Conservation (phyloP, 1,139 yeast species). For the Meyerozyma sp. region DNA sequence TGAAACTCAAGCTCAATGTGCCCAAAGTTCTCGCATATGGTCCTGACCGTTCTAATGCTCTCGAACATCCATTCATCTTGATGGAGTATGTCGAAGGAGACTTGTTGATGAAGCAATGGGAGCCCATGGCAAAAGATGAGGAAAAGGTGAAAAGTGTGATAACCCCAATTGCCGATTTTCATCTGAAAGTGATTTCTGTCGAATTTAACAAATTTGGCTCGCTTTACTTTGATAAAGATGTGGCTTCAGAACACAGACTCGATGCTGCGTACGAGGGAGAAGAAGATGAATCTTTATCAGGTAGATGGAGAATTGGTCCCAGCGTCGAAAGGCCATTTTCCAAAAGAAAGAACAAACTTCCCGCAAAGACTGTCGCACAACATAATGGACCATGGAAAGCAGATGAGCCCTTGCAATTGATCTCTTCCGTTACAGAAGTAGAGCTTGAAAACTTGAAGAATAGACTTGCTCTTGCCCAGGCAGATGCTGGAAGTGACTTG, state of each 20-base stretch:
- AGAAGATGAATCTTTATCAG: slow-evolving; percentile 43
- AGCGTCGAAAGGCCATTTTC: slow-evolving; percentile 74
- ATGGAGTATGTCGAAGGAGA: slow-evolving; percentile 79
- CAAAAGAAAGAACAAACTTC: slow-evolving; percentile 53
- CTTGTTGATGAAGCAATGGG: slow-evolving; percentile 84
- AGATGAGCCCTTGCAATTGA: slow-evolving; percentile 52
- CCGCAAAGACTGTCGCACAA: slow-evolving; percentile 39
- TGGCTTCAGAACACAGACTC: slow-evolving; percentile 32
- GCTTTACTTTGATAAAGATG: slow-evolving; percentile 67
- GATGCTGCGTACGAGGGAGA: slow-evolving; percentile 65
- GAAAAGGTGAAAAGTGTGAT: slow-evolving; percentile 50
- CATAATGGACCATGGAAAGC: slow-evolving; percentile 74
- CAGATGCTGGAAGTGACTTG: slow-evolving; percentile 42
- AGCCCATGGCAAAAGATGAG: slow-evolving; percentile 57
- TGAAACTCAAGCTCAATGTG: slow-evolving; percentile 50
- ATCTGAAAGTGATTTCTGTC: slow-evolving; percentile 43
- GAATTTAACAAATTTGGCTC: slow-evolving; percentile 76
- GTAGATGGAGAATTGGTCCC: slow-evolving; percentile 92
- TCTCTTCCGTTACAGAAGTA: slow-evolving; percentile 57
- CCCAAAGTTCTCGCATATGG: slow-evolving; percentile 79
- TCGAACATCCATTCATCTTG: slow-evolving; percentile 70
- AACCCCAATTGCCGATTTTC: slow-evolving; percentile 58
- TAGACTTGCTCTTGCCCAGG: slow-evolving; percentile 50
- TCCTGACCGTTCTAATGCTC: slow-evolving; percentile 51
- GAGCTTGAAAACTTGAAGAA: slow-evolving; percentile 61